These are phyloP conservation scores for Daedaleopsis sinensis DNA, from an alignment of 768 basidiomycete species.

Conservation along the genomic window DNA sequence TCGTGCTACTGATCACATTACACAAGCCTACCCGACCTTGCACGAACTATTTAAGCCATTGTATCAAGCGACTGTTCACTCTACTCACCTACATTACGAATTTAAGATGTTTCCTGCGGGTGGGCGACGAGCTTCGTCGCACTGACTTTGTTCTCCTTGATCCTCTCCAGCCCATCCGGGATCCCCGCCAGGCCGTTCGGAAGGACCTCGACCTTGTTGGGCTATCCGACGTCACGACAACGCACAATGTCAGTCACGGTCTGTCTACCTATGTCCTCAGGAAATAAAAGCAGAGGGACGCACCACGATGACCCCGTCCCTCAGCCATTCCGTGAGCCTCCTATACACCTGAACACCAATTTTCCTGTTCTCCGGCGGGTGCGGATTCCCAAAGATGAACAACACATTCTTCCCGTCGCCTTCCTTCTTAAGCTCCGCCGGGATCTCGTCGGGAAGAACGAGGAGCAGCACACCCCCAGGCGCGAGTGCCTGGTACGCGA, in stretches of 20 bases:
- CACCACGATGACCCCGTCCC: conserved; percentile 23
- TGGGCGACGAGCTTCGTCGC: conserved; percentile 28
- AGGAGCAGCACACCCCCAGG: conserved; percentile 40
- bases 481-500: conserved; percentile 39
- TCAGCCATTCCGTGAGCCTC: conserved; percentile 20
- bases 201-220: conserved; percentile 19
- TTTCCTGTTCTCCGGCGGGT: conserved; percentile 3
- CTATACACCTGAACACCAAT: conserved; percentile 13
- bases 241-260: not conserved
- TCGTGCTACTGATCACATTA: no score
- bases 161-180: conserved; percentile 13
- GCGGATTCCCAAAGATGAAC: conserved; percentile 7
- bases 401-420: not conserved
- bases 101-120: conserved; percentile 30
- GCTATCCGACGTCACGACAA: not conserved
- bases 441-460: conserved; percentile 16
- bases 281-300: not conserved
- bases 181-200: conserved; percentile 17
- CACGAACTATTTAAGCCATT: no score
- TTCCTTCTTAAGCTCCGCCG: not conserved
- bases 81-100: no score
- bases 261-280: not conserved
- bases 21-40: no score
- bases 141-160: conserved; percentile 26
- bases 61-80: no score